A percentile compares a stretch with the other conserved stretches of the same genome.
These are phyloP conservation scores for Phytophthora litchii DNA, from an alignment of 352 stramenopile genomes.

Conservation along the genomic window DNA sequence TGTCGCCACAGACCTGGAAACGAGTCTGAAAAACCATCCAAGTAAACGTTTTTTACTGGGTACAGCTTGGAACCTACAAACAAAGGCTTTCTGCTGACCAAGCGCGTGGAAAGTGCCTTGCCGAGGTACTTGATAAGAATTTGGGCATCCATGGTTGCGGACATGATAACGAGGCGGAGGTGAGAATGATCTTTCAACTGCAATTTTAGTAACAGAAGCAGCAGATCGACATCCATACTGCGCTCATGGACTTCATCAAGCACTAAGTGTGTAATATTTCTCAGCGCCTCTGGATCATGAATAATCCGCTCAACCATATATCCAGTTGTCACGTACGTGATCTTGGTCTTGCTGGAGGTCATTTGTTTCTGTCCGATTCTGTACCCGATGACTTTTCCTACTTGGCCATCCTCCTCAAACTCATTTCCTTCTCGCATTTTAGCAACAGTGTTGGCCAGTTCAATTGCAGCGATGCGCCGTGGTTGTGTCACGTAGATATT, in stretches of 20 bases:
- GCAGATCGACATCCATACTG: conserved; percentile 95
- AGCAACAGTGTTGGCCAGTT: conserved; percentile 91
- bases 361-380: conserved; percentile 91
- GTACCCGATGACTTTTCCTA: conserved; percentile 80
- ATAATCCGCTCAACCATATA: conserved; percentile 96
- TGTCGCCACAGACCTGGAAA: conserved; percentile 50
- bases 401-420: conserved; percentile 62
- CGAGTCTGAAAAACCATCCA: conserved; percentile 51
- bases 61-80: conserved; percentile 87
- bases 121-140: conserved; percentile 90
- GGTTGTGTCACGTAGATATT: conserved; percentile 97
- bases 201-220: conserved; percentile 92
- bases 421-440: conserved; percentile 88
- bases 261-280: conserved; percentile 93
- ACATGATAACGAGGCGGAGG: conserved; percentile 96
- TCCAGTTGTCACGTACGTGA: conserved; percentile 97
- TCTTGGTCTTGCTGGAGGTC: conserved; percentile 90
- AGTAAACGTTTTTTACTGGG: conserved; percentile 66
- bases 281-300: conserved; percentile 89
- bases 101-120: conserved; percentile 54
- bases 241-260: conserved; percentile 97
- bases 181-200: conserved; percentile 65
- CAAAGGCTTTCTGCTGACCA: conserved; percentile 64
- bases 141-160: conserved; percentile 94
- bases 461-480: conserved; percentile 92